Base-by-base conservation (phyloP, 129 eudicot genomes). In the Rutidosis leptorrhynchoides region DNA sequence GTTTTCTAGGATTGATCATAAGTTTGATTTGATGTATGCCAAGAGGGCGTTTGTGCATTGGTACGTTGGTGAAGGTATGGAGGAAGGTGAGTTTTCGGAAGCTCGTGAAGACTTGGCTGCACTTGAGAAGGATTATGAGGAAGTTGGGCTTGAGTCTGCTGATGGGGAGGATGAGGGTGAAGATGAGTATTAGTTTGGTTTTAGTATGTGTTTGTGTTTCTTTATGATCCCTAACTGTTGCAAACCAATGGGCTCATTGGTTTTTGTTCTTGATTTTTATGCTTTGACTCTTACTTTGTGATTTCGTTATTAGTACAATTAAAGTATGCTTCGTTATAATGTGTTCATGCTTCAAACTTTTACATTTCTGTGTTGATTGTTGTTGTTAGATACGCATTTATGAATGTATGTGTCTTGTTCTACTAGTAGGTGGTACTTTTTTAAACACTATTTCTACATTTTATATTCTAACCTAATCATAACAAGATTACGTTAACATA, bases 1-100 rank as follows among this genome's bases (percentile, higher is more conserved):
- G 72, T 88, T 88, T 57, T 88, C 96, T 0, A 88, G 96, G 71
- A 88, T 88, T 23, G 96, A 88, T 70, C 88, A 80, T 57, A 88
- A 84, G 88, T 88, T 88, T 58, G 96, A 88, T 58, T 57, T 88
- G 84, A 88, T 88, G 96, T 88, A 88, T 10, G 91, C 96, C 0
- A 88, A 88, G 77, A 64, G 96, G 37, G 96, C 96, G 0, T 88
- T 88, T 35, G 96, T 88, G 62, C 96, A 88, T 33, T 88, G 96
- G 96, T 88, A 84, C 51, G 96, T 88, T 19, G 96, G 96, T 73
- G 96, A 88, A 49, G 96, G 96, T 9, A 88, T 88, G 96, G 96
- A 88, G 76, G 96, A 88, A 80, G 91, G 96, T 1, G 96, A 88
- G 76, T 88, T 88, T 77, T 84, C 88, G 0, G 96, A 88, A 74